Evolutionary conservation across 495 filamentous ascomycete species (phyloP), one percentile per base, ranked within the genome.

Genomic region (Penicillium turbatum): DNA sequence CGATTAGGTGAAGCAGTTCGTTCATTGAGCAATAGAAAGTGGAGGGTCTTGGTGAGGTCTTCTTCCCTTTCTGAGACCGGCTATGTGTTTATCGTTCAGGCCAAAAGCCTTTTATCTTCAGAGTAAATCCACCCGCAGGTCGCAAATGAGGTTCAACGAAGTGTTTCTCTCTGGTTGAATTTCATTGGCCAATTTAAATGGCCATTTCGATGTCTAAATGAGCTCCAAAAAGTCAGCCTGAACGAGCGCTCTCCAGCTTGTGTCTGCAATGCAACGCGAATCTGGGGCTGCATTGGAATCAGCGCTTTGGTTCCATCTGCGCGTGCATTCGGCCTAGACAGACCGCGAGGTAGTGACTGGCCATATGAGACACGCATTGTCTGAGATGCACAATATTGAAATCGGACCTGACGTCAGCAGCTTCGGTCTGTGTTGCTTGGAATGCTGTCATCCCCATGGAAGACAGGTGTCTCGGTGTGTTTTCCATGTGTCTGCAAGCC

Each of bases 361-460:
- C 11, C 13, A 34, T 35, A 32, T 60, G 57, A 55, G 53, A 60
- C 60, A 63, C 45, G 27, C 47, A 51, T 49, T 56, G 34, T 41
- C 35, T 51, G 41, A 56, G 45, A 19, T 51, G 40, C 53, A 54
- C 45, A 27, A 29, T 16, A 43, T 51, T 48, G 36, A 30, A 41
- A 60, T 60, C 16, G 37, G 31, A 38, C 46, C 21, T 53, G 41
- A 53, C 41, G 51, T 53, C 51, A 53, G 38, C 31, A 48, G 44
- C n/a, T 52, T 17, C 36, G 8, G 34, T 11, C 17, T 15, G 13
- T 15, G 10, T 31, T 24, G 2, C 30, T 11, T 31, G 30, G 30
- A 48, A 49, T 9, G 47, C 11, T 49, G 11, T 38, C 30, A 42
- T 44, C 27, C 43, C 37, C 31, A 30, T 41, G 21, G 37, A 27